Evolutionary conservation across 805 yeast species (phyloP), one percentile per base, ranked within the genome.

Genomic region (Candida morakotiae): DNA sequence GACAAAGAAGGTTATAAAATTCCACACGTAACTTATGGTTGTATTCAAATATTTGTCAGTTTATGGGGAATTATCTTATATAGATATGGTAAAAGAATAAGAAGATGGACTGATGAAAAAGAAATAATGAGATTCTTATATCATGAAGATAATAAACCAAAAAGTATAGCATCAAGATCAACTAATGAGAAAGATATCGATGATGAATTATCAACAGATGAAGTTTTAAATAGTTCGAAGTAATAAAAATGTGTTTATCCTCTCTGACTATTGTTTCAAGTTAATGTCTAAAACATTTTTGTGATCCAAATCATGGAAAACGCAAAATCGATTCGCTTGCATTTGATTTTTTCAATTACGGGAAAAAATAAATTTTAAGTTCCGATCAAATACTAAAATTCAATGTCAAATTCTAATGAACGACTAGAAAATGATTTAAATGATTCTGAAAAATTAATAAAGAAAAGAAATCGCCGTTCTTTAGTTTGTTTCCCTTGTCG

Each of bases 1-100:
- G 63, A 56, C 27, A 30, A 52, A 3, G 42, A 61, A 5, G 79
- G 81, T 11, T 48, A 69, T 24, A 65, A 64, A 40, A 62, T 62
- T n/a, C 60, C 74, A 6, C 78, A 73, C 45, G 55, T 76, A 17
- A 70, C 69, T 3, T 79, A 70, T 48, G 83, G 81, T 1, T 56
- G 71, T 21, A 62, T 75, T 17, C 77, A 79, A 46, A 48, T 77
- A 15, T 59, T 64, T 24, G 48, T 78, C 6, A 70, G 81, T 33
- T 40, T 73, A 33, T 53, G 62, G 28, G 81, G 71, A 0, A 60
- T 79, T 21, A 77, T 78, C 0, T 43, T 78, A 18, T 79, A 75
- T 47, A 58, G 71, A 27, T 77, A 71, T 47, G 84, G 84, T 20
- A 78, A 79, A 47, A 49, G 53, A 24, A 28, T 62, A 9, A 56